Conservation (phyloP, 306 rosid species). For the Quillaja saponaria region DNA sequence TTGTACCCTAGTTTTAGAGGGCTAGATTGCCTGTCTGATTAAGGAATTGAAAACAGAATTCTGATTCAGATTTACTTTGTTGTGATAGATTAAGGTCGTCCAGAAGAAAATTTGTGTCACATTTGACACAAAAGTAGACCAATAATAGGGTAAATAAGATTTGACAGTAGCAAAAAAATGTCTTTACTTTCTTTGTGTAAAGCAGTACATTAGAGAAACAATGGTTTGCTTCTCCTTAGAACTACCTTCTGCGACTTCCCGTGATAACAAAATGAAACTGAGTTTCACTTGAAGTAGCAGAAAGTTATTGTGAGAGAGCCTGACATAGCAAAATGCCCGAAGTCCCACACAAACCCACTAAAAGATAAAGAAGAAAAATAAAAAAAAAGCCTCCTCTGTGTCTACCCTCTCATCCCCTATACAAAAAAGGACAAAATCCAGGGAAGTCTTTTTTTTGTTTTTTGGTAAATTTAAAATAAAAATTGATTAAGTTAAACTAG, state of each 20-base stretch:
- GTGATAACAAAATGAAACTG: conserved; percentile 34
- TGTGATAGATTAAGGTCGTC: too few relatives aligned
- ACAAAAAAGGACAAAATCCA: conserved; percentile 46
- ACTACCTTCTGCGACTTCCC: conserved; percentile 34
- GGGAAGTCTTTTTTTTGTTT: not conserved
- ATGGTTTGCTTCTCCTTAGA: conserved; percentile 27
- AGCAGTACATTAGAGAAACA: conserved; percentile 40
- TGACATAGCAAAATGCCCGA: conserved; percentile 16
- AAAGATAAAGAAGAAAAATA: conserved; percentile 7
- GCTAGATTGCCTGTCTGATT: too few relatives aligned
- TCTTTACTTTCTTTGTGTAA: conserved; percentile 29
- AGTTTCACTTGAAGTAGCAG: conserved; percentile 37
- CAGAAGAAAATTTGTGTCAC: too few relatives aligned
- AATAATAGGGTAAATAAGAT: not conserved
- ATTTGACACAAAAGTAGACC: too few relatives aligned
- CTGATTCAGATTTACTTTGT: too few relatives aligned
- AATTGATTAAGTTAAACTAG: conserved; percentile 34
- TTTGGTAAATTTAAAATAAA: conserved; percentile 1
- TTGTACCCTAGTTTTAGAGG: not conserved
- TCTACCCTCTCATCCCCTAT: conserved; percentile 38
- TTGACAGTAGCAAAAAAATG: conserved; percentile 19
- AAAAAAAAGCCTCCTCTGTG: conserved; percentile 34
- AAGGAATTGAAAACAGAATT: too few relatives aligned
- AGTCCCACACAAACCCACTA: conserved; percentile 10
- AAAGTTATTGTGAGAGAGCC: conserved; percentile 19